Evolutionary conservation across 805 yeast genomes (phyloP).

Genomic region (Yamadazyma nakazawae): DNA sequence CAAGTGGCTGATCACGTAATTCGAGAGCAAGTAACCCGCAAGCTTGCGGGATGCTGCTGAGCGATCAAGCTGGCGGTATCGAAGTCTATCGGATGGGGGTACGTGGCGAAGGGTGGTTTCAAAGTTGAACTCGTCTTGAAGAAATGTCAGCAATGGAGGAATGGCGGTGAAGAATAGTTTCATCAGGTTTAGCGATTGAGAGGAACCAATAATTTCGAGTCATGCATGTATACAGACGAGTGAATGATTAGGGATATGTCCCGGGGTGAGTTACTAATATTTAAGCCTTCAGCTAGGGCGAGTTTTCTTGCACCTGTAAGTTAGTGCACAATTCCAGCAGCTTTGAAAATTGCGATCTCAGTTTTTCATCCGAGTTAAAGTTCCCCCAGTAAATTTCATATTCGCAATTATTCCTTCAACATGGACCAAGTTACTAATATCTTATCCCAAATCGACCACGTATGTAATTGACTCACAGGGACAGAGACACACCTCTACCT

Average conservation of each 20-base stretch:
- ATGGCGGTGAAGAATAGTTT: neutral
- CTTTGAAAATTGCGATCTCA: neutral
- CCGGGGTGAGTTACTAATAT: too few species aligned
- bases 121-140: conserved; percentile 40
- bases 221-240: too few species aligned
- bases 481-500: neutral
- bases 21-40: neutral
- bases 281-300: too few species aligned
- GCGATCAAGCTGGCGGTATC: conserved; percentile 3
- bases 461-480: conserved; percentile 25
- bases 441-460: conserved; percentile 46
- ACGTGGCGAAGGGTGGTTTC: conserved; percentile 48
- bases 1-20: neutral
- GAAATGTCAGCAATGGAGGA: neutral
- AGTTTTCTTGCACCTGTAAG: too few species aligned
- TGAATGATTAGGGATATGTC: too few species aligned
- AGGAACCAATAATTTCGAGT: too few species aligned
- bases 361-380: neutral
- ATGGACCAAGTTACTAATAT: conserved; percentile 44
- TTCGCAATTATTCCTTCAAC: neutral
- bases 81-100: conserved; percentile 24
- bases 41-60: conserved; percentile 1
- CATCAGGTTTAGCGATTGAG: neutral
- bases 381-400: neutral
- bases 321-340: too few species aligned